phyloP scores from a whole-genome alignment of 192 early-diverging fungal genomes.

The Allomyces arbusculus region DNA sequence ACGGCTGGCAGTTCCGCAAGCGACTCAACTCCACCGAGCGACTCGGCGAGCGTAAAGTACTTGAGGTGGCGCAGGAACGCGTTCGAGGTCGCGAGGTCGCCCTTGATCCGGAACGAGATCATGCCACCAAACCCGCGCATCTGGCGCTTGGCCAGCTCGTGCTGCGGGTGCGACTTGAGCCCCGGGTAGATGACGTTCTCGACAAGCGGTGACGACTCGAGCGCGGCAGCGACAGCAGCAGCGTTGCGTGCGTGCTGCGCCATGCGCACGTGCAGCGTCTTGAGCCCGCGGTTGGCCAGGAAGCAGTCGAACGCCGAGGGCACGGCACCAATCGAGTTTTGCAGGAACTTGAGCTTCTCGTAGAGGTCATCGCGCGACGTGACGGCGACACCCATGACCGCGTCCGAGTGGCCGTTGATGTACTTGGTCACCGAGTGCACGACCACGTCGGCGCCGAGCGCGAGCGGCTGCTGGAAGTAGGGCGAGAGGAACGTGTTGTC shows the following conservation, averaged over 20 bases:
- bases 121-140: conserved; percentile 89
- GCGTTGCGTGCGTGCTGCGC: conserved; percentile 72
- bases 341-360: conserved; percentile 67
- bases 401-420: conserved; percentile 96
- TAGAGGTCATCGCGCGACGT: conserved; percentile 53
- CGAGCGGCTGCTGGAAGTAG: conserved; percentile 76
- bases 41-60: conserved; percentile 88
- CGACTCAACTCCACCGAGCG: conserved; percentile 85
- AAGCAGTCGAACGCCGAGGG: conserved; percentile 94
- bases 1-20: conserved; percentile 80
- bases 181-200: conserved; percentile 87
- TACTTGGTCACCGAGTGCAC: conserved; percentile 97
- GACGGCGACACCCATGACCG: conserved; percentile 86
- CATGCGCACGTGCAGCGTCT: conserved; percentile 92
- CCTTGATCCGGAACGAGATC: conserved; percentile 83
- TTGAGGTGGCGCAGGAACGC: conserved; percentile 56
- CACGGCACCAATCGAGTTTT: conserved; percentile 93
- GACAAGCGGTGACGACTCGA: conserved; percentile 50
- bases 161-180: conserved; percentile 71
- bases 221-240: conserved; percentile 51
- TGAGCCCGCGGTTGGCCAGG: conserved; percentile 81
- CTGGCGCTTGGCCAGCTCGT: conserved; percentile 72
- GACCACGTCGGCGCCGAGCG: conserved; percentile 87
- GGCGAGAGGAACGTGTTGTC: conserved; percentile 77
- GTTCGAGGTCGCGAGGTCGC: conserved; percentile 56